Conservation (phyloP, 192 early-diverging fungal species). For the Chytriomyces hyalinus region DNA sequence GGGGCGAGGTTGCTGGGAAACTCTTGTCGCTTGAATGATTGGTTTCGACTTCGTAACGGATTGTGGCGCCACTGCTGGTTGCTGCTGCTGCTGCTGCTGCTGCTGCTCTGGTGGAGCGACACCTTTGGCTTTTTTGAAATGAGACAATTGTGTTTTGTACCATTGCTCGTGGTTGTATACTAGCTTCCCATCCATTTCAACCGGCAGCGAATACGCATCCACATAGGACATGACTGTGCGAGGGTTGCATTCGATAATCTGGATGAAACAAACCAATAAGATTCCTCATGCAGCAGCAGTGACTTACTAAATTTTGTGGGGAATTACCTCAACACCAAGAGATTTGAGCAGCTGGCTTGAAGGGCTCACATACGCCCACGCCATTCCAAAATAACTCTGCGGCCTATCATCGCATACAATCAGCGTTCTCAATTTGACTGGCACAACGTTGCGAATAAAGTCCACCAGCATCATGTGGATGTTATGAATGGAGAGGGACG, state of each 20-base stretch:
- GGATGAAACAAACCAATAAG: neutral
- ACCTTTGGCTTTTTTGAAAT: neutral
- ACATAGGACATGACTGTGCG: constrained; percentile 3
- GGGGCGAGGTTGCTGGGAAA: neutral
- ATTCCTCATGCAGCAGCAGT: neutral
- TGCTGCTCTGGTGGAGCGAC: neutral
- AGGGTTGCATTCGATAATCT: constrained; percentile 18
- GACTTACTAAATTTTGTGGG: neutral
- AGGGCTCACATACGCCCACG: constrained; percentile 8
- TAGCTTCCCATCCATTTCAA: constrained; percentile 3
- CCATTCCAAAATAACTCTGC: neutral
- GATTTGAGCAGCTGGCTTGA: neutral
- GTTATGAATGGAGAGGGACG: neutral
- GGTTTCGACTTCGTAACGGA: neutral
- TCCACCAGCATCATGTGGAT: constrained; percentile 26
- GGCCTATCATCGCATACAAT: neutral
- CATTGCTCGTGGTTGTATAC: constrained; percentile 12
- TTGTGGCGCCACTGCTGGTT: neutral
- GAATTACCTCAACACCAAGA: neutral
- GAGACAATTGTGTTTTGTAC: neutral
- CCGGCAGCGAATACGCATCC: neutral
- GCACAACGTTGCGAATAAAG: constrained; percentile 25
- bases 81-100: neutral
- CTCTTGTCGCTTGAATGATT: neutral
- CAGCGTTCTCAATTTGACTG: neutral